Conservation (phyloP, 306 rosid species). For the Medicago truncatula region MtrunA17r5.0-ANR NC_053044.1:40142001-40142500, state of each 20-base stretch:
- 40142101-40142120: too few relatives aligned
- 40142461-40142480: not conserved
- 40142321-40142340: not conserved
- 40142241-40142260: not conserved
- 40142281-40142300: not conserved
- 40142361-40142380: not conserved
- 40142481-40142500: not conserved
- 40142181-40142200: too few relatives aligned
- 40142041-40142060: too few relatives aligned
- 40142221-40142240: too few relatives aligned
- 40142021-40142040: too few relatives aligned
- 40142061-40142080: too few relatives aligned
- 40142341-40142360: not conserved
- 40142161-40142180: too few relatives aligned
- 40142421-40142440: not conserved
- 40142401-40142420: not conserved
- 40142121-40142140: too few relatives aligned
- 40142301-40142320: slow-evolving; percentile 10
- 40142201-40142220: too few relatives aligned
- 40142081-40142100: too few relatives aligned
- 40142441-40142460: slow-evolving; percentile 11
- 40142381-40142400: not conserved
- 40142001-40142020: too few relatives aligned
- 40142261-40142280: not conserved
- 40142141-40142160: too few relatives aligned